A percentile compares a stretch with the other conserved stretches of the same genome.
Evolutionary conservation across 805 yeast species (phyloP).

Genomic region (Metschnikowia dekortorum): DNA sequence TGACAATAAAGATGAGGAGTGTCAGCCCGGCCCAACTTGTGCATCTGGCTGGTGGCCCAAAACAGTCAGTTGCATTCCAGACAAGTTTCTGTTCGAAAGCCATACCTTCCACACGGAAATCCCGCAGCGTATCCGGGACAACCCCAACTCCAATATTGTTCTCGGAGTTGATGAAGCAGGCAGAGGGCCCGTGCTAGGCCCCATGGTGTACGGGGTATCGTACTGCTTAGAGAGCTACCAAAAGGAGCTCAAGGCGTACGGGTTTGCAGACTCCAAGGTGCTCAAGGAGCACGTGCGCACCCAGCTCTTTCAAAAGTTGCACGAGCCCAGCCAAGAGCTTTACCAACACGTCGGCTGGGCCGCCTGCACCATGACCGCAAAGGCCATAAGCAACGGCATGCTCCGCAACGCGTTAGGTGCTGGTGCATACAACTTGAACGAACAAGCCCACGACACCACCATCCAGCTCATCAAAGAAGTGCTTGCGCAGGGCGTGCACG

Average conservation of each 20-base stretch:
- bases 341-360: conserved; percentile 76
- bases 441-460: conserved; percentile 95
- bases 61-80: conserved; percentile 26
- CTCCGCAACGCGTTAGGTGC: conserved; percentile 47
- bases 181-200: conserved; percentile 95
- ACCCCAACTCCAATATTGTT: conserved; percentile 40
- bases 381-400: conserved; percentile 89
- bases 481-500: conserved; percentile 53
- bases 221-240: conserved; percentile 61
- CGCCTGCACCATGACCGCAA: conserved; percentile 77
- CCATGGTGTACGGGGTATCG: conserved; percentile 93
- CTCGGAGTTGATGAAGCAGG: conserved; percentile 99
- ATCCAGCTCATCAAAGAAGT: conserved; percentile 70
- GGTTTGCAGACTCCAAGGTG: conserved; percentile 92
- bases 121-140: conserved; percentile 36
- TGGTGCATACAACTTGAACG: conserved; percentile 75
- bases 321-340: conserved; percentile 42
- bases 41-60: conserved; percentile 29
- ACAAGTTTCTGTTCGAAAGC: conserved; percentile 32
- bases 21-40: too few relatives aligned
- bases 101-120: conserved; percentile 48
- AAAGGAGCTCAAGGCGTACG: conserved; percentile 49
- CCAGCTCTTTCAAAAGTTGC: conserved; percentile 55
- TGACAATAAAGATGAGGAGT: too few relatives aligned
- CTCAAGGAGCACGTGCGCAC: conserved; percentile 69